These are phyloP conservation scores for Citrullus mucosospermus DNA, from an alignment of 306 rosid genomes.

Conservation along the genomic window DNA sequence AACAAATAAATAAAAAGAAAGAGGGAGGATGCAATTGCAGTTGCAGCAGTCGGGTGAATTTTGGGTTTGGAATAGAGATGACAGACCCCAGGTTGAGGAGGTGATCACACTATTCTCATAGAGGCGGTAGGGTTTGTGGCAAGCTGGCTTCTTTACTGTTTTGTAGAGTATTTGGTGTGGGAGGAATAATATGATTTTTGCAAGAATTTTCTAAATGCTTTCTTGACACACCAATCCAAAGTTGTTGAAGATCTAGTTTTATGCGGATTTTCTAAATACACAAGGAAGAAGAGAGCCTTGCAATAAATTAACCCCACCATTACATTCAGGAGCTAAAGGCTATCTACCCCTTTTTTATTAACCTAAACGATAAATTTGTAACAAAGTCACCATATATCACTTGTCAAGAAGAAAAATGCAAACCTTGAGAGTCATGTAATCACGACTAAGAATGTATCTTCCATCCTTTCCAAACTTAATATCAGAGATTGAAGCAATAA, in stretches of 20 bases:
- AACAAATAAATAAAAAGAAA: background rate
- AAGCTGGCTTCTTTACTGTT: no score
- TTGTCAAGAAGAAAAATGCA: background rate
- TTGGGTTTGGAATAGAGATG: no score
- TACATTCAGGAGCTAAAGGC: background rate
- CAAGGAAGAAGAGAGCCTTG: background rate
- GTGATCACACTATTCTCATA: no score
- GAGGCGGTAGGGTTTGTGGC: no score
- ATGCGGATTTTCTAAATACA: background rate
- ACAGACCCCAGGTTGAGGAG: no score
- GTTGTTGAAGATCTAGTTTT: background rate
- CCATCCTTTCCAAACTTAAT: slow-evolving; percentile 88
- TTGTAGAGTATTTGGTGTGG: no score
- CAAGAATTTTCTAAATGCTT: background rate
- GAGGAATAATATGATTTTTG: no score
- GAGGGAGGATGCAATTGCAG: background rate
- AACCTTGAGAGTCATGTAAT: slow-evolving; percentile 98
- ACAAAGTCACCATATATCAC: background rate
- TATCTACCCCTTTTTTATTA: background rate
- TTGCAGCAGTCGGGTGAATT: background rate
- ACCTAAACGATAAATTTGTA: background rate
- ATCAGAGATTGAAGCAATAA: slow-evolving; percentile 96
- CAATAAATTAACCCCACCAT: background rate
- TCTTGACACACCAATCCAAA: background rate
- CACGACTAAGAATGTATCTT: slow-evolving; percentile 90